These are phyloP conservation scores for Phytophthora sojae DNA, from an alignment of 352 stramenopile genomes.

Conservation along the genomic window DNA sequence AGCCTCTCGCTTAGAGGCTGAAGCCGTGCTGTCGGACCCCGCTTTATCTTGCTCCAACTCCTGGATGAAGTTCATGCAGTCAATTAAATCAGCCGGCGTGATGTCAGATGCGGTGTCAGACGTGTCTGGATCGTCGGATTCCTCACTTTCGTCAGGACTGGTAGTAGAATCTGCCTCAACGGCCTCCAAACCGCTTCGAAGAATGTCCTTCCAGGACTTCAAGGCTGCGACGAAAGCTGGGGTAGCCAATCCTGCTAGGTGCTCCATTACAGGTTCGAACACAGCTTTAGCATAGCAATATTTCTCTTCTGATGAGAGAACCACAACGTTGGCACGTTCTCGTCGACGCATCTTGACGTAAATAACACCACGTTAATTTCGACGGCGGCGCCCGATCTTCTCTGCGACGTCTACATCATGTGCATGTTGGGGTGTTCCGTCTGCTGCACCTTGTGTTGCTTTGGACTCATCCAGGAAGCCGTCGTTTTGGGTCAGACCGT, in stretches of 20 bases:
- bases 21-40: not conserved
- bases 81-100: not conserved
- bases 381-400: too few relatives aligned
- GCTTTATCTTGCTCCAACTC: not conserved
- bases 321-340: too few relatives aligned
- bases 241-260: too few relatives aligned
- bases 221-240: too few relatives aligned
- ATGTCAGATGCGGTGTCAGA: not conserved
- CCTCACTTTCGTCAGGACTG: not conserved
- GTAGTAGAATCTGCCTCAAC: too few relatives aligned
- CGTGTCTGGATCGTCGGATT: not conserved
- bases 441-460: not conserved
- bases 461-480: not conserved
- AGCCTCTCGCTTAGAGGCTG: not conserved
- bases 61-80: not conserved
- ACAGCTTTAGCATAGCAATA: too few relatives aligned
- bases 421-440: not conserved
- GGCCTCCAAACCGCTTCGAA: too few relatives aligned
- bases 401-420: not conserved
- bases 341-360: too few relatives aligned
- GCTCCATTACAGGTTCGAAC: too few relatives aligned
- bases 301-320: too few relatives aligned
- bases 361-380: too few relatives aligned
- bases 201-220: too few relatives aligned
- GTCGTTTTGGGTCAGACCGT: not conserved